phyloP scores from a whole-genome alignment of 805 yeast species.

The Candida bentonensis region DNA sequence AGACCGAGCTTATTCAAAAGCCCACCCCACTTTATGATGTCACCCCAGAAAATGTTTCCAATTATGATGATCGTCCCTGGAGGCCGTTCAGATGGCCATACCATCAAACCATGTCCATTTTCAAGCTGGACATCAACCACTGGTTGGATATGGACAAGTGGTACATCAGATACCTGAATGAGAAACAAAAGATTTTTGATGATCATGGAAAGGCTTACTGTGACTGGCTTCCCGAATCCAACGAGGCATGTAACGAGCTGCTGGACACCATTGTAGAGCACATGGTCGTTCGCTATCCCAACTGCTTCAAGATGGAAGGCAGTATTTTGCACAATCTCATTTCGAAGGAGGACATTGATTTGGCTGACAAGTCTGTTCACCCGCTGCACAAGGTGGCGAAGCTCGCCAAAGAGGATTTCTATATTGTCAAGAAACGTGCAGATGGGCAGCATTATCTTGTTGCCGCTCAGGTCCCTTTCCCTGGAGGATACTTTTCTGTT shows the following conservation, averaged over 20 bases:
- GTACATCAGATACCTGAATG: slow-evolving; percentile 50
- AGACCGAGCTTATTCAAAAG: neutral
- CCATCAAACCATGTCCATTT: slow-evolving; percentile 67
- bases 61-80: slow-evolving; percentile 67
- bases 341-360: slow-evolving; percentile 48
- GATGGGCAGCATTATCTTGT: slow-evolving; percentile 47
- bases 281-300: slow-evolving; percentile 48
- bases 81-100: slow-evolving; percentile 72
- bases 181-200: slow-evolving; percentile 43
- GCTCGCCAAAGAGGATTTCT: slow-evolving; percentile 67
- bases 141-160: slow-evolving; percentile 75
- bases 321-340: slow-evolving; percentile 45
- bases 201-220: slow-evolving; percentile 47
- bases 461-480: slow-evolving; percentile 69
- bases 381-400: slow-evolving; percentile 50
- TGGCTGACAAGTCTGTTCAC: slow-evolving; percentile 33
- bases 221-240: slow-evolving; percentile 54
- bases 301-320: slow-evolving; percentile 37
- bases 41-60: slow-evolving; percentile 52
- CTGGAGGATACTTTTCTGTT: slow-evolving; percentile 64
- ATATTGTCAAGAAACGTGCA: slow-evolving; percentile 41
- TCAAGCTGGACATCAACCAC: slow-evolving; percentile 55
- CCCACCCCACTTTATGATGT: slow-evolving; percentile 36
- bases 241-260: slow-evolving; percentile 41
- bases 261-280: slow-evolving; percentile 51